Evolutionary conservation across 441 rosid species (phyloP), one percentile per base, ranked within the genome.

Genomic region (Corymbia calophylla): DNA sequence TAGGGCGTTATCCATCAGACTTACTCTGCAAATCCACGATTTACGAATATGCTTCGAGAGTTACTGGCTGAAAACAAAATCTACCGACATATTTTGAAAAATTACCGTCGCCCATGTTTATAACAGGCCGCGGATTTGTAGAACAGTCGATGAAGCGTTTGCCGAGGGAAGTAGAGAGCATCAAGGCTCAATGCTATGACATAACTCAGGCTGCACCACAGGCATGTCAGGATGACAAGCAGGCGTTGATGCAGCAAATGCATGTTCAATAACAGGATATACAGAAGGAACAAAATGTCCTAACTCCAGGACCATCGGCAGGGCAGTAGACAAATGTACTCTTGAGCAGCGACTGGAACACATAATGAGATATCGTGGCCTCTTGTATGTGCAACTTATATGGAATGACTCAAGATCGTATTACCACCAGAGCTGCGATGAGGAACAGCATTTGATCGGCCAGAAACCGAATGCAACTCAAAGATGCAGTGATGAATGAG

Each of bases 331-430:
- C 48, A 39, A 35, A 39, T 10, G 16, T 73, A 73, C 49, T 73
- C 49, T 73, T 1, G 5, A 73, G 82, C n/a, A 39, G 82, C 3
- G 3, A 11, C 49, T 0, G 3, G 82, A 39, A 12, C n/a, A 13
- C 1, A 2, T 4, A 6, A 39, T 2, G 48, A 77, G 84, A 39
- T 39, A 77, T 44, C 3, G 0, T 8, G n/a, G 16, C 84, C 15
- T 39, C n/a, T 39, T 39, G 25, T 73, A 23, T 21, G 49, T 73
- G 66, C 11, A 60, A 60, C 68, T 62, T 6, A 62, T 6, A 62
- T 6, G 6, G 17, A 77, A 77, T 77, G 84, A 39, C 84, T 77
- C 9, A 1, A 39, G 84, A 12, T 39, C 0, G 51, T 23, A 73
- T 73, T 39, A 5, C 84, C 51, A 73, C 84, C 0, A 9, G 84